A percentile compares a stretch with the other conserved stretches of the same genome.
phyloP scores from a whole-genome alignment of 331 rosid species.

The Arachis monticola region DNA sequence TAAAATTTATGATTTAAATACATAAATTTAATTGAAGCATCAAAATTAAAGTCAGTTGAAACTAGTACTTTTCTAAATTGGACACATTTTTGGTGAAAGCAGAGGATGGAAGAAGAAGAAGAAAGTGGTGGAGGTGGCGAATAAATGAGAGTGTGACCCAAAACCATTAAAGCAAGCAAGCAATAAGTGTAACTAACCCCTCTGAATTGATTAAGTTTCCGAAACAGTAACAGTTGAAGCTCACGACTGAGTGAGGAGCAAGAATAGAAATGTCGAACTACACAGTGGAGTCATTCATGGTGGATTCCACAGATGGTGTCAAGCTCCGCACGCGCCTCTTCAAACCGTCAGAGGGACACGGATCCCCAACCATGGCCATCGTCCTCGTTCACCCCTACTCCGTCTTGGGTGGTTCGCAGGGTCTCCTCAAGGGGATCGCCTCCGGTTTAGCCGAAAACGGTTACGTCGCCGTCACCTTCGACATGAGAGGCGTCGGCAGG shows the following conservation, averaged over 20 bases:
- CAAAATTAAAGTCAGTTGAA: too few relatives aligned
- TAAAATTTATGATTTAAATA: too few relatives aligned
- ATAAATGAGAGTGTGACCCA: neutral
- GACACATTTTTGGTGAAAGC: too few relatives aligned
- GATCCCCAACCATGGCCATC: conserved; percentile 40
- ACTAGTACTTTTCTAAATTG: too few relatives aligned
- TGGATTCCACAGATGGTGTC: conserved; percentile 69
- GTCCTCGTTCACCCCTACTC: conserved; percentile 91
- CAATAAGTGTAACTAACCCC: too few relatives aligned
- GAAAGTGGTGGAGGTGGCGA: too few relatives aligned
- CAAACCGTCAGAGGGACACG: conserved; percentile 42
- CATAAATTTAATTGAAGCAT: too few relatives aligned
- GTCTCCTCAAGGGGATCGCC: conserved; percentile 80
- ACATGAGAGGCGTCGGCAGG: conserved; percentile 85
- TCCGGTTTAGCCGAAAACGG: conserved; percentile 70
- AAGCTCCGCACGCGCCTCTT: conserved; percentile 73
- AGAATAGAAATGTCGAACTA: conserved; percentile 49
- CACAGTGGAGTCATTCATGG: conserved; percentile 60
- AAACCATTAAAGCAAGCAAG: too few relatives aligned
- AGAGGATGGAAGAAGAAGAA: too few relatives aligned
- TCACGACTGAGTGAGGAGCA: too few relatives aligned
- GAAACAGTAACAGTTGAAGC: too few relatives aligned
- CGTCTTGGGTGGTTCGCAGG: conserved; percentile 83
- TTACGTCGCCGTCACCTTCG: conserved; percentile 68
- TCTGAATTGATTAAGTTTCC: too few relatives aligned